A percentile compares a stretch with the other conserved stretches of the same genome.
phyloP scores from a whole-genome alignment of 257 asterid species.

The Voacanga thouarsii region DNA sequence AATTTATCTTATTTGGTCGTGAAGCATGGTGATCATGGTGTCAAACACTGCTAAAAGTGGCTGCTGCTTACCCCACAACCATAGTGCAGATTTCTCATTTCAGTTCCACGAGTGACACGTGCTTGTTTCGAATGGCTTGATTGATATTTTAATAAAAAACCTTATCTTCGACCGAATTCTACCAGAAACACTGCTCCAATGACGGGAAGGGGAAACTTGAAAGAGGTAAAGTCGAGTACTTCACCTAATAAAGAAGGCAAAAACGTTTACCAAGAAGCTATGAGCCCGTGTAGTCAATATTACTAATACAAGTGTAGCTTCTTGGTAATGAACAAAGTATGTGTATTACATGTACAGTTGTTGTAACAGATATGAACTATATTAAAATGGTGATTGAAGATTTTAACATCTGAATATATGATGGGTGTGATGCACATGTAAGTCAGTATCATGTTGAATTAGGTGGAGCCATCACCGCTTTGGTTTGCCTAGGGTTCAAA shows the following conservation, averaged over 20 bases:
- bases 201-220: neutral
- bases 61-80: neutral
- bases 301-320: too few species aligned
- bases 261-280: neutral
- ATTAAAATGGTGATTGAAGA: neutral
- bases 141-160: too few species aligned
- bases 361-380: neutral
- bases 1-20: neutral
- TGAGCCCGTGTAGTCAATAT: neutral
- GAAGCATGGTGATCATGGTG: neutral
- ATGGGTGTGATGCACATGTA: neutral
- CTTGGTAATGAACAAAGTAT: too few species aligned
- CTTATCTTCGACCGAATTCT: neutral
- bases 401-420: neutral
- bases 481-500: neutral
- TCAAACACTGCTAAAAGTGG: neutral
- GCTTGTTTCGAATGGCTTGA: neutral
- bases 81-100: neutral
- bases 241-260: neutral
- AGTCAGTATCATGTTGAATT: too few species aligned
- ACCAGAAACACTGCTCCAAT: neutral
- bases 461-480: neutral
- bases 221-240: neutral
- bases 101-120: neutral
- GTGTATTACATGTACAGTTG: neutral